Evolutionary conservation across 2,329 filamentous ascomycete species (phyloP).

Genomic region (Trichoderma koningiopsis): DNA sequence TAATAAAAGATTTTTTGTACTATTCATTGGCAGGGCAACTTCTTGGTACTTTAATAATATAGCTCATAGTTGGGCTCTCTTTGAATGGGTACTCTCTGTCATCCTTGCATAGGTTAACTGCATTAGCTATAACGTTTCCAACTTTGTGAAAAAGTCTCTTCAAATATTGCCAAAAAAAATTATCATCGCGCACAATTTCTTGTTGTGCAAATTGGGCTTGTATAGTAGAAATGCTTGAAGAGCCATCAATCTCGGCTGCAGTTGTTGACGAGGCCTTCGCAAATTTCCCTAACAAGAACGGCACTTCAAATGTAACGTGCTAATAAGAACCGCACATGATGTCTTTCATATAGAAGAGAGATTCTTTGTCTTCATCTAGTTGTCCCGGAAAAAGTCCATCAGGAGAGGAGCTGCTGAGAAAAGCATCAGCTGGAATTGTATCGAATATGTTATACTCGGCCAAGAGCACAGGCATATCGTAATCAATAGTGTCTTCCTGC

Average conservation of each 20-base stretch:
- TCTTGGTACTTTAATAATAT: neutral
- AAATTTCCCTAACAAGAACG: neutral
- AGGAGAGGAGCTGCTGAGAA: neutral
- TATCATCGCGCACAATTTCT: neutral
- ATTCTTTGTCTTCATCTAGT: neutral
- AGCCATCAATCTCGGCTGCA: neutral
- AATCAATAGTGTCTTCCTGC: too few relatives aligned
- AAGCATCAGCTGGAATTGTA: too few relatives aligned
- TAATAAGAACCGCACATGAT: neutral
- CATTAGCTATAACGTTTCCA: neutral
- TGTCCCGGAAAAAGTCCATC: neutral
- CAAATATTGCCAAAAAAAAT: neutral
- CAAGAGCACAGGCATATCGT: too few relatives aligned
- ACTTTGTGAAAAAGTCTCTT: neutral
- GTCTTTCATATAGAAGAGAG: neutral
- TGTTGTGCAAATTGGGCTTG: neutral
- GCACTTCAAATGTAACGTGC: neutral
- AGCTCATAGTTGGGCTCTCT: neutral
- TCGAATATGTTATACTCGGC: too few relatives aligned
- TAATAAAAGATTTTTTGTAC: neutral
- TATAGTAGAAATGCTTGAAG: neutral
- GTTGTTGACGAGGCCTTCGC: accelerated
- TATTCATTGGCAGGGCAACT: too few relatives aligned
- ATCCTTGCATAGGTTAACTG: neutral
- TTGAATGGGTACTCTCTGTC: neutral